Percentiles rank a stretch among this genome's conserved stretches.
Conservation (phyloP, 78 protist genomes). For the Trichosphaerium sp. region DNA sequence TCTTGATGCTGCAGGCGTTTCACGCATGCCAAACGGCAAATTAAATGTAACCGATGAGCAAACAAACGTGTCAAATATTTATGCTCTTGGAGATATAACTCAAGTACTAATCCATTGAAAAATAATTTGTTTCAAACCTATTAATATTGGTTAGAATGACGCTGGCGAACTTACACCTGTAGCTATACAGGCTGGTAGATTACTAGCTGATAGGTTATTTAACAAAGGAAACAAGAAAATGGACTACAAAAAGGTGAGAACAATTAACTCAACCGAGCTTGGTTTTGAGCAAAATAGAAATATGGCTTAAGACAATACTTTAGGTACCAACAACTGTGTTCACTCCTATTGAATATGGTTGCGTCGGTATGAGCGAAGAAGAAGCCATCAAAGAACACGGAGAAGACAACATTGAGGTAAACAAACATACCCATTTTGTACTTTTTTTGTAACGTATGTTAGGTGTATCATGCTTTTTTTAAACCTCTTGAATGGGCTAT, state of each 20-base stretch:
- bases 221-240: conserved; percentile 14
- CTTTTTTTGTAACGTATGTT: too few relatives aligned
- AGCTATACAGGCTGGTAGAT: conserved; percentile 75
- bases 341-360: conserved; percentile 91
- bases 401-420: conserved; percentile 64
- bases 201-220: conserved; percentile 66
- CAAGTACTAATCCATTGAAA: too few relatives aligned
- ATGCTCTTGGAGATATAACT: conserved; percentile 70
- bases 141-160: conserved; percentile 17
- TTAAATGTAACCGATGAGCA: conserved; percentile 36
- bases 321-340: conserved; percentile 89
- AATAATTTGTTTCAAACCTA: too few relatives aligned
- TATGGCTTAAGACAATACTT: background rate
- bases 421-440: too few relatives aligned
- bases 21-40: conserved; percentile 25
- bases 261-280: background rate
- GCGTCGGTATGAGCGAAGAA: conserved; percentile 74
- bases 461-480: conserved; percentile 50
- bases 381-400: conserved; percentile 60
- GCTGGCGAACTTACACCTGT: conserved; percentile 90
- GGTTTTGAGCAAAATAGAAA: background rate
- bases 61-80: conserved; percentile 66
- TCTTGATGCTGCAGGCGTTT: conserved; percentile 51
- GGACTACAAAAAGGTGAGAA: conserved; percentile 27
- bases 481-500: conserved; percentile 61